Evolutionary conservation across 352 stramenopile species (phyloP), one percentile per base, ranked within the genome.

Genomic region (Phytophthora ohioensis): DNA sequence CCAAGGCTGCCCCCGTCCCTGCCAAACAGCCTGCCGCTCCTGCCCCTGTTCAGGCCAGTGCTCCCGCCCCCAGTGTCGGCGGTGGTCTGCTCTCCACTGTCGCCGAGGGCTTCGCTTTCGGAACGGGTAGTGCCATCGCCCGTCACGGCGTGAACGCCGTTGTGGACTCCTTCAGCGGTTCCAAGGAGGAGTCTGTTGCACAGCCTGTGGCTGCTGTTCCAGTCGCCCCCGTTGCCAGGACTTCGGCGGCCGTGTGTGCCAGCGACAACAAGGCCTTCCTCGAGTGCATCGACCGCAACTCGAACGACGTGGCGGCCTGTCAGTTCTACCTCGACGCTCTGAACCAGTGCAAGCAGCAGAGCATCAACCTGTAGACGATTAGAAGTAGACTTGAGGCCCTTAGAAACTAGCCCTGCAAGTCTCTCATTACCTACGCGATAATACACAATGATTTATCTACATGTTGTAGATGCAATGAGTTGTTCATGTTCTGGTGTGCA

Each of bases 31-130:
- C 69, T 32, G 62, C 72, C 9, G 73, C 81, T 2, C 53, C 82
- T 2, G 68, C 75, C 1, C 67, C 80, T 42, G 70, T 52, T 54
- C 66, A 39, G 35, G 67, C 63, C 43, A 81, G 58, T 69, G 74
- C 61, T 35, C 71, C 67, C 12, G 34, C 59, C 41, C 82, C 84
- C 13, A 85, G 82, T 32, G 97, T 99, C 83, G 91, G 98, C 54
- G 85, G 89, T 27, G 95, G 96, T 13, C 93, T 99, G 58, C 81
- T 97, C 52, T 94, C 91, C 61, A 99, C 95, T 15, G 97, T 99
- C 72, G 95, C 91, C 0, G 93, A 99, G 69, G 97, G 97, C 60
- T 98, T 99, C 85, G 96, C 96, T 5, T 99, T 98, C 75, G 97
- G 97, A 70, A 99, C 95, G 12, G 97, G 97, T 73, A 98, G 88